These are phyloP conservation scores for Prasinococcaceae sp. DNA, from an alignment of 139 green algal genomes.

Conservation along the genomic window DNA sequence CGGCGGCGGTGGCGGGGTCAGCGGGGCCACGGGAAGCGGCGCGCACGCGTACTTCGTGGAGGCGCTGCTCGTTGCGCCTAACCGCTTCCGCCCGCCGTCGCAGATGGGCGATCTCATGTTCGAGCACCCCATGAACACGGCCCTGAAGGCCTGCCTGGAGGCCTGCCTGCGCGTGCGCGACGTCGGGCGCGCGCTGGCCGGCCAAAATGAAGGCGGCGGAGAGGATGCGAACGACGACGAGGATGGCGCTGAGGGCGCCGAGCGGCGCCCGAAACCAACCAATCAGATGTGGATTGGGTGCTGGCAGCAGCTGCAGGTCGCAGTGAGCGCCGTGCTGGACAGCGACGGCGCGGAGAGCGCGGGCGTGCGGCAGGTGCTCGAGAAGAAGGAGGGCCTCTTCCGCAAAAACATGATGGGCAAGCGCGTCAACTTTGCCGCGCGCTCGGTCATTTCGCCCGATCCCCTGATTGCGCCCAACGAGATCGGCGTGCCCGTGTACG, in stretches of 20 bases:
- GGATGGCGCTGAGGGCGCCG: slow-evolving; percentile 7
- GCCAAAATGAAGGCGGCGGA: slow-evolving; percentile 51
- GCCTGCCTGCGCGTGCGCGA: no score
- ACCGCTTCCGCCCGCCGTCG: slow-evolving; percentile 62
- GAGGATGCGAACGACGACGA: not conserved
- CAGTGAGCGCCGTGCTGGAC: slow-evolving; percentile 74
- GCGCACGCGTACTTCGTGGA: slow-evolving; percentile 73
- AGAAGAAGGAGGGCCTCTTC: slow-evolving; percentile 99
- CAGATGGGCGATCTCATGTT: slow-evolving; percentile 34
- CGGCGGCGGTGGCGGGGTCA: no score
- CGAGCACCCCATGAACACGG: slow-evolving; percentile 85
- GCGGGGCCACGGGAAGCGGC: no score
- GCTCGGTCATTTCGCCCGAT: slow-evolving; percentile 94
- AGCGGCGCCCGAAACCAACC: not conserved
- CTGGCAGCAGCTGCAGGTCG: slow-evolving; percentile 74
- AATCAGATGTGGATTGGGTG: not conserved
- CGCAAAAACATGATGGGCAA: slow-evolving; percentile 99
- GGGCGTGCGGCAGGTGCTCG: slow-evolving; percentile 71
- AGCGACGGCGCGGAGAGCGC: slow-evolving; percentile 34
- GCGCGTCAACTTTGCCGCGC: slow-evolving; percentile 90
- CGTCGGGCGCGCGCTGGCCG: no score
- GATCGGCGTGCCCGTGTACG: slow-evolving; percentile 93
- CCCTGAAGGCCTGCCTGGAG: slow-evolving; percentile 53
- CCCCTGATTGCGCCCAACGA: slow-evolving; percentile 71
- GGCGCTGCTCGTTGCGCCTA: slow-evolving; percentile 70